These are phyloP conservation scores for Rubus idaeus DNA, from an alignment of 306 rosid genomes.

Conservation along the genomic window DNA sequence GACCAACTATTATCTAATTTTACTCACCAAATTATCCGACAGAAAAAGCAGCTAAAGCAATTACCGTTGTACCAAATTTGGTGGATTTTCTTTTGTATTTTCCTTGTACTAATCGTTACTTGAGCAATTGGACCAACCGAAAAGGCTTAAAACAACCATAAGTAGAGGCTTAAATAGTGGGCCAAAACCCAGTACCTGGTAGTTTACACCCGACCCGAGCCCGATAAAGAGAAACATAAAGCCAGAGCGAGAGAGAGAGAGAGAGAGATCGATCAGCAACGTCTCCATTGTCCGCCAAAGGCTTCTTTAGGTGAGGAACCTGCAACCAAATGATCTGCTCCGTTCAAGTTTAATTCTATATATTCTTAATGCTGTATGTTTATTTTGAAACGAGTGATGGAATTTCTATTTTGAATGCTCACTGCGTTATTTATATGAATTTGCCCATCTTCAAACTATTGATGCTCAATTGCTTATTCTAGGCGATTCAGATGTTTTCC, in stretches of 20 bases:
- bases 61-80: no score
- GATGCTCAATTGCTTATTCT: not conserved
- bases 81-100: no score
- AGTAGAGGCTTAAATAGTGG: not conserved
- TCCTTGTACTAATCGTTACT: no score
- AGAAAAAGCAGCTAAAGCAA: no score
- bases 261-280: conserved; percentile 1
- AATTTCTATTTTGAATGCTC: not conserved
- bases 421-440: not conserved
- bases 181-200: not conserved
- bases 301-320: not conserved
- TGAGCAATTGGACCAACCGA: not conserved
- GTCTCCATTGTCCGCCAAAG: not conserved
- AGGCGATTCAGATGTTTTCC: not conserved
- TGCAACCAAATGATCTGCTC: not conserved
- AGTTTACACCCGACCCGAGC: not conserved
- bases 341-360: not conserved
- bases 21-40: no score
- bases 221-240: not conserved
- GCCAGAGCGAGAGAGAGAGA: not conserved
- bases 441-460: not conserved
- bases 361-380: not conserved
- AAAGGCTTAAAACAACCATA: no score
- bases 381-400: not conserved
- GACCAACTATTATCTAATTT: no score